Evolutionary conservation across 2,329 filamentous ascomycete species (phyloP).

Genomic region (Xylaria arbuscula): DNA sequence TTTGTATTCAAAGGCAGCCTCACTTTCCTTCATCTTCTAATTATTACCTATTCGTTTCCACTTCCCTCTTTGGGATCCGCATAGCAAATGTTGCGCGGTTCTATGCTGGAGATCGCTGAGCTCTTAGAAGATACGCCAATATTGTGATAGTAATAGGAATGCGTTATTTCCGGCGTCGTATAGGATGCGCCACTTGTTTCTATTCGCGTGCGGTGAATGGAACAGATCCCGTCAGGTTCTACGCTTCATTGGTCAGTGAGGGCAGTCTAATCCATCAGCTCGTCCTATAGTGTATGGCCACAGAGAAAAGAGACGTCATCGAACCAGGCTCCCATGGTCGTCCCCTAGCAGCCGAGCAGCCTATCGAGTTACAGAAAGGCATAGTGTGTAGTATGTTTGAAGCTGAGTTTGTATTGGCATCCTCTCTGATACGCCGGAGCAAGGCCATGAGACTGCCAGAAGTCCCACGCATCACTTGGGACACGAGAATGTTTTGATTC

Average conservation of each 20-base stretch:
- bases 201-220: constrained; percentile 26
- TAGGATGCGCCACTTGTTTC: constrained; percentile 27
- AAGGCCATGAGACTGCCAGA: constrained; percentile 5
- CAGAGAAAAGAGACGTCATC: constrained; percentile 13
- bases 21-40: constrained; percentile 5
- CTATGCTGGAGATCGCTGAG: constrained; percentile 18
- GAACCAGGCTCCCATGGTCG: constrained; percentile 7
- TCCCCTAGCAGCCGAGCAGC: constrained; percentile 4
- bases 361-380: constrained; percentile 22
- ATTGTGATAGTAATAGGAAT: constrained; percentile 7
- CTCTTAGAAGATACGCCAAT: not conserved
- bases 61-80: constrained; percentile 13
- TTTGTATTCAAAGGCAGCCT: constrained; percentile 22
- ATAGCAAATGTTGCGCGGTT: constrained; percentile 9
- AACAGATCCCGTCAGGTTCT: constrained; percentile 31
- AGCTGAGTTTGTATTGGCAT: constrained; percentile 22
- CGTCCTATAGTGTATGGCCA: constrained; percentile 1
- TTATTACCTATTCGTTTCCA: not conserved
- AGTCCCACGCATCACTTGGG: constrained; percentile 3
- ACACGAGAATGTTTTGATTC: constrained; percentile 11
- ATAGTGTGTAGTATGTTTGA: constrained; percentile 15
- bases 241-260: constrained; percentile 20
- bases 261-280: constrained; percentile 1
- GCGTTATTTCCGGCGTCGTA: constrained; percentile 26
- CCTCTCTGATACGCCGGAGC: constrained; percentile 8